These are phyloP conservation scores for Capronia coronata DNA, from an alignment of 2,329 filamentous ascomycete species.

Conservation along the genomic window DNA sequence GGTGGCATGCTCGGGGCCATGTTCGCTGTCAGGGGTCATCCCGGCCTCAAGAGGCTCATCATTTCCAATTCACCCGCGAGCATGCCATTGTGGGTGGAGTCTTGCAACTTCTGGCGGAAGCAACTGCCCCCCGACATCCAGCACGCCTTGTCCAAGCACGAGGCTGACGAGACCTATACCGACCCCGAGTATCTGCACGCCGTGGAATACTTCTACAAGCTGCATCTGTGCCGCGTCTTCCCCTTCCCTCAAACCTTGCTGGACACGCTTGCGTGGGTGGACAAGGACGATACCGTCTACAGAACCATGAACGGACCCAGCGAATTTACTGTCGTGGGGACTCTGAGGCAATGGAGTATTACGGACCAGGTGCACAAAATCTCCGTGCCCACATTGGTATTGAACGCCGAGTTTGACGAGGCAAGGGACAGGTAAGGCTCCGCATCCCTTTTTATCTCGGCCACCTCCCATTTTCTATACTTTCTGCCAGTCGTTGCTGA, in stretches of 20 bases:
- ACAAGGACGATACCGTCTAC: slow-evolving; percentile 30
- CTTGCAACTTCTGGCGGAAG: slow-evolving; percentile 27
- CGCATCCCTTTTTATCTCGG: neutral
- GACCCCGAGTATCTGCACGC: slow-evolving; percentile 30
- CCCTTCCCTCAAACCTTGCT: slow-evolving; percentile 33
- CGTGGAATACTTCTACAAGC: slow-evolving; percentile 29
- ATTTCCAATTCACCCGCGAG: slow-evolving; percentile 31
- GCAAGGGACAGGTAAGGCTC: slow-evolving; percentile 15
- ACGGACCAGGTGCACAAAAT: slow-evolving; percentile 35
- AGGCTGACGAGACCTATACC: slow-evolving; percentile 24
- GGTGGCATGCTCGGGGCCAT: slow-evolving; percentile 47
- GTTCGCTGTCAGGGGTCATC: slow-evolving; percentile 36
- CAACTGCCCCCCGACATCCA: slow-evolving; percentile 24
- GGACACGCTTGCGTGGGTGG: slow-evolving; percentile 22
- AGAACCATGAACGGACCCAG: slow-evolving; percentile 34
- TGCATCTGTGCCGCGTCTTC: slow-evolving; percentile 30
- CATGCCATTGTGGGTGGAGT: slow-evolving; percentile 28
- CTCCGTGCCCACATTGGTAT: slow-evolving; percentile 36
- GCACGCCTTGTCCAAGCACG: slow-evolving; percentile 18
- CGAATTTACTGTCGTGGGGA: slow-evolving; percentile 38
- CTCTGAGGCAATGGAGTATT: slow-evolving; percentile 38
- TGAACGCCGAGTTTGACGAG: slow-evolving; percentile 40
- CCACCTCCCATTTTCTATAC: neutral
- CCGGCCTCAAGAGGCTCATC: slow-evolving; percentile 38
- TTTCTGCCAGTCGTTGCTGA: neutral